phyloP scores from a whole-genome alignment of 2,329 filamentous ascomycete genomes.

The Pseudocercospora cruenta region DNA sequence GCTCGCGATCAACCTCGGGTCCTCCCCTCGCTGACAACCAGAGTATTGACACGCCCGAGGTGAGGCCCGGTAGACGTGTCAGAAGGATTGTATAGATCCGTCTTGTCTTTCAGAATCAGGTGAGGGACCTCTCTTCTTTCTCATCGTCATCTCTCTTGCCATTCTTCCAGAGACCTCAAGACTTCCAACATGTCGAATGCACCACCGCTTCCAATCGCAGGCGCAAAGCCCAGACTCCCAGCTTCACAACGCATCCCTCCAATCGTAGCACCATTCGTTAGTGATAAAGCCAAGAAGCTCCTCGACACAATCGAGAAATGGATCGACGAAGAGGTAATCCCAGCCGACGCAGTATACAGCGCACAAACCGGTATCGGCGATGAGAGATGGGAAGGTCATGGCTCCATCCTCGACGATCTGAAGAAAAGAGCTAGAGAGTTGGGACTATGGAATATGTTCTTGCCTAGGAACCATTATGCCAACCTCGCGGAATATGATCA shows the following conservation, averaged over 20 bases:
- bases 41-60: slow-evolving; percentile 5
- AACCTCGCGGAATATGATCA: slow-evolving; percentile 25
- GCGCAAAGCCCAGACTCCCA: slow-evolving; percentile 34
- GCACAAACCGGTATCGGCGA: slow-evolving; percentile 79
- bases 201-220: slow-evolving; percentile 23
- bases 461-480: slow-evolving; percentile 86
- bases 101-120: not conserved
- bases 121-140: not conserved
- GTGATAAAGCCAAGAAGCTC: slow-evolving; percentile 79
- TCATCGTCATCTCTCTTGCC: not conserved
- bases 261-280: slow-evolving; percentile 69
- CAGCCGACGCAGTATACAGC: slow-evolving; percentile 75
- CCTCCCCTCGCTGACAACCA: not conserved
- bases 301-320: slow-evolving; percentile 88
- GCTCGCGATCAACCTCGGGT: not conserved
- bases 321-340: slow-evolving; percentile 84
- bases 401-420: slow-evolving; percentile 80
- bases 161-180: not conserved
- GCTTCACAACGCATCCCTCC: slow-evolving; percentile 61
- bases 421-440: slow-evolving; percentile 77
- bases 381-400: slow-evolving; percentile 78
- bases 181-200: slow-evolving; percentile 22
- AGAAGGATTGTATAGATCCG: not conserved
- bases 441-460: slow-evolving; percentile 97
- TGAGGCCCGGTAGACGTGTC: not conserved